These are phyloP conservation scores for Aspergillus texensis DNA, from an alignment of 2,329 filamentous ascomycete genomes.

Conservation along the genomic window DNA sequence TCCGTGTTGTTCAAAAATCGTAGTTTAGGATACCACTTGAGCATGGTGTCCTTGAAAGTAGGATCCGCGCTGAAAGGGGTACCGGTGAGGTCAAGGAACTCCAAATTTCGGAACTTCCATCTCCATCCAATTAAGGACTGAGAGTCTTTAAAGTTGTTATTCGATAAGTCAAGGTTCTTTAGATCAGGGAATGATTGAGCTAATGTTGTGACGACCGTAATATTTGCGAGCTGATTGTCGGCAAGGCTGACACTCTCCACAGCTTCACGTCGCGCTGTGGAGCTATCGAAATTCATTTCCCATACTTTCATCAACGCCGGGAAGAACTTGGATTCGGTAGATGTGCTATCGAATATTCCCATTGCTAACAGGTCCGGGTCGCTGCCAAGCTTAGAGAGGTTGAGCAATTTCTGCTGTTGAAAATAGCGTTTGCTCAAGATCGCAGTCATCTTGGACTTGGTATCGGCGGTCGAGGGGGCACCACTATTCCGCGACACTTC, in stretches of 20 bases:
- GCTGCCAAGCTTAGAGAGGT: conserved; percentile 75
- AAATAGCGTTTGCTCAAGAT: conserved; percentile 79
- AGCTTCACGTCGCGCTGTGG: conserved; percentile 72
- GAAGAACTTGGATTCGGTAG: conserved; percentile 83
- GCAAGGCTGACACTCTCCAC: conserved; percentile 82
- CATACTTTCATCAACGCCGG: conserved; percentile 87
- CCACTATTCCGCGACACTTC: conserved; percentile 33
- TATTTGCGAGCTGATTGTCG: conserved; percentile 74
- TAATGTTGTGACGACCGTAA: conserved; percentile 72
- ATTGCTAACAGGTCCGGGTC: conserved; percentile 73
- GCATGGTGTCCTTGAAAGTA: conserved; percentile 67
- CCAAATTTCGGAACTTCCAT: conserved; percentile 73
- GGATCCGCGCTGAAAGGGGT: conserved; percentile 72
- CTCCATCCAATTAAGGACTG: conserved; percentile 74
- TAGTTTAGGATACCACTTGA: conserved; percentile 82
- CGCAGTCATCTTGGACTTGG: conserved; percentile 68
- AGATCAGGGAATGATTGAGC: conserved; percentile 81
- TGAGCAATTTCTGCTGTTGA: conserved; percentile 70
- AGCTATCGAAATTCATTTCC: conserved; percentile 72
- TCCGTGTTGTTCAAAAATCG: conserved; percentile 74
- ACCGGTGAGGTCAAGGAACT: conserved; percentile 76
- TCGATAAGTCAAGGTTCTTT: conserved; percentile 84
- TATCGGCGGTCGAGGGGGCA: conserved; percentile 57
- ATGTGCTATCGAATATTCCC: conserved; percentile 73
- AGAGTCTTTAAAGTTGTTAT: conserved; percentile 74